Percentiles rank a stretch among this genome's conserved stretches.
These are phyloP conservation scores for Solanum boliviense DNA, from an alignment of 257 asterid genomes.

Conservation along the genomic window DNA sequence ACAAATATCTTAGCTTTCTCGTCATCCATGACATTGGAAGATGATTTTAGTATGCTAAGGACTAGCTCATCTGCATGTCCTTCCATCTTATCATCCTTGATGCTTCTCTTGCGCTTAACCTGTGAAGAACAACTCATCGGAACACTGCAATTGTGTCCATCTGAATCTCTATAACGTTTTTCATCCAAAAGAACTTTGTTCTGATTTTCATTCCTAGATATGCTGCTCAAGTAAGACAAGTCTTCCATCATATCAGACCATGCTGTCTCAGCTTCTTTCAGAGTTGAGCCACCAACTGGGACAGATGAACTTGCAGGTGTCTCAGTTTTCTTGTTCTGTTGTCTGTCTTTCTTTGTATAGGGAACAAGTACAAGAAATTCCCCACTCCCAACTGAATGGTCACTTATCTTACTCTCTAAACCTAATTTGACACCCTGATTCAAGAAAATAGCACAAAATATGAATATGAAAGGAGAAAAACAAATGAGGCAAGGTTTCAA, in stretches of 20 bases:
- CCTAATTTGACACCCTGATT: conserved; percentile 68
- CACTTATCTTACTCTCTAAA: conserved; percentile 41
- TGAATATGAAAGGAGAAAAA: not conserved
- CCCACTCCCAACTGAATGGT: conserved; percentile 26
- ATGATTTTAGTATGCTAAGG: conserved; percentile 30
- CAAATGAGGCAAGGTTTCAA: not conserved
- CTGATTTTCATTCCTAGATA: conserved; percentile 12
- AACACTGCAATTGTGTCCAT: conserved; percentile 10
- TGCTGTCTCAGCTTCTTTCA: conserved; percentile 47
- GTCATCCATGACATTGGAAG: conserved; percentile 26
- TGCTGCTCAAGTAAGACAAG: conserved; percentile 32
- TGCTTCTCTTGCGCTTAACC: conserved; percentile 22
- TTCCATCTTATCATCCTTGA: conserved; percentile 18
- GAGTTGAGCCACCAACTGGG: conserved; percentile 14
- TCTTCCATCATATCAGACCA: conserved; percentile 76
- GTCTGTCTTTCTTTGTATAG: conserved; percentile 43
- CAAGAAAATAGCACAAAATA: not conserved
- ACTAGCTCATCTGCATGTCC: conserved; percentile 24
- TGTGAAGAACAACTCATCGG: conserved; percentile 8
- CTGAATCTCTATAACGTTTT: conserved; percentile 14
- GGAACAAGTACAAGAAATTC: conserved; percentile 74
- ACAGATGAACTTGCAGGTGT: not conserved
- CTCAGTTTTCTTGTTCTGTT: conserved; percentile 21
- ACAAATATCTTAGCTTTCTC: conserved; percentile 27
- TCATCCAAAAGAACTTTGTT: conserved; percentile 15